Conservation (phyloP, 192 early-diverging fungal genomes). For the Polychytrium aggregatum region DNA sequence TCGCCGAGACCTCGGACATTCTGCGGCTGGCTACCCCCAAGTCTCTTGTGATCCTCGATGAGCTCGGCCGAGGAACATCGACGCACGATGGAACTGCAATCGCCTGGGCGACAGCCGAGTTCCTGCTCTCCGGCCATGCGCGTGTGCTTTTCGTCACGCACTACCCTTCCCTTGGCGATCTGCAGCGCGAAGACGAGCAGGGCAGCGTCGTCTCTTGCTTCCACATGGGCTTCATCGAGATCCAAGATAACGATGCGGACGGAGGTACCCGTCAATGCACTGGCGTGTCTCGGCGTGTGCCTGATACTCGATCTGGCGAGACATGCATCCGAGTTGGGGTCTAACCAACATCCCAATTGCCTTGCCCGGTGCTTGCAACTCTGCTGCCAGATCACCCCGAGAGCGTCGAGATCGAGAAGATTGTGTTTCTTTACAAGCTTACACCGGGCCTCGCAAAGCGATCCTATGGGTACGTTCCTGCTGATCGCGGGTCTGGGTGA, state of each 20-base stretch:
- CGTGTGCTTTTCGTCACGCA: constrained; percentile 81
- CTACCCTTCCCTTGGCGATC: constrained; percentile 35
- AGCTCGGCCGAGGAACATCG: constrained; percentile 68
- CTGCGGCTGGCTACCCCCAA: constrained; percentile 13
- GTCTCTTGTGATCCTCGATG: constrained; percentile 65
- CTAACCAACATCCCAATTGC: no score
- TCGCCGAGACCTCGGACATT: constrained; percentile 29
- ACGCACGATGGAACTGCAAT: constrained; percentile 69
- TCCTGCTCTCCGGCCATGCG: constrained; percentile 51
- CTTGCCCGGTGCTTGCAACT: constrained; percentile 1
- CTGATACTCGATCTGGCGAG: not conserved
- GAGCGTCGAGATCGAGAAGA: not conserved
- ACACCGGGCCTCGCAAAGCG: constrained; percentile 43
- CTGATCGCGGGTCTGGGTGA: not conserved
- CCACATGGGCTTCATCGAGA: constrained; percentile 29
- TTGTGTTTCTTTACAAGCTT: constrained; percentile 58
- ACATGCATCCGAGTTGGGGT: no score
- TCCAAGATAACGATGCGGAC: not conserved
- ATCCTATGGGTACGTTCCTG: constrained; percentile 51
- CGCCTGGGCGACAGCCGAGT: constrained; percentile 49
- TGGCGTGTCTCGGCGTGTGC: not conserved
- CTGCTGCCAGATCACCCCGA: not conserved
- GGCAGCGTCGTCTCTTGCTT: constrained; percentile 7
- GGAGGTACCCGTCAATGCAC: not conserved
- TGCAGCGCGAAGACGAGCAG: constrained; percentile 2